Base-by-base conservation (phyloP, 2,329 filamentous ascomycete genomes). In the Diaporthe sp. region DNA sequence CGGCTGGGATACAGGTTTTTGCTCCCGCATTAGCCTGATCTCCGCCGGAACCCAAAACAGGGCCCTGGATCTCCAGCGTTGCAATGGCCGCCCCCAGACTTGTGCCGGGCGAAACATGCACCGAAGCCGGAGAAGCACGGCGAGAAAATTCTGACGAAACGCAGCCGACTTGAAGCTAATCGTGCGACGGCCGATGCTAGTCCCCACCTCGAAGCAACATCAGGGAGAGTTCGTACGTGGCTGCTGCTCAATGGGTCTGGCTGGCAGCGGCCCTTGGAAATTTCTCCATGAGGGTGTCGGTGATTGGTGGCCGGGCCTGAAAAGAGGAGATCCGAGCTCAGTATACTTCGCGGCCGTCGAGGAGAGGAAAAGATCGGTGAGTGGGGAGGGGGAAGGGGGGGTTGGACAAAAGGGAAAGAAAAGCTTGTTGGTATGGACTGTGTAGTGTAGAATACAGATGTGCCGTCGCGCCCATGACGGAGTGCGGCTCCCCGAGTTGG, bases 211-310 rank as follows among this genome's bases (percentile, higher is more conserved):
- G 72, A 78, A 78, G 79, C 78, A 79, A 78, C 79, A 79, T 79
- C 74, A 77, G 74, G 78, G 76, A 68, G 31, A 67, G 60, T 76
- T 72, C 71, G 82, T 80, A 83, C 82, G 82, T 84, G 82, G 81
- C 80, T 78, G 77, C 70, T 76, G 79, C 77, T 82, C 77, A 82
- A 81, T 83, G 82, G 82, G 78, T 75, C 78, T 71, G 72, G 71
- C 72, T 68, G 34, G 65, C 61, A 44, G 70, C 74, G 39, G 60
- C 44, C 39, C 55, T 75, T 42, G 72, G 44, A 51, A 65, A 70
- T n/a, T 61, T 62, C 65, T 58, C 75, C 75, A 74, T 76, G 75
- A 37, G 62, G 57, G 39, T 57, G 9, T 61, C 49, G 31, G 10
- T 74, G 67, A 74, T 76, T 74, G 75, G 72, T 44, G 49, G 72